phyloP scores from a whole-genome alignment of 768 basidiomycete species.

The Suillus placidus region DNA sequence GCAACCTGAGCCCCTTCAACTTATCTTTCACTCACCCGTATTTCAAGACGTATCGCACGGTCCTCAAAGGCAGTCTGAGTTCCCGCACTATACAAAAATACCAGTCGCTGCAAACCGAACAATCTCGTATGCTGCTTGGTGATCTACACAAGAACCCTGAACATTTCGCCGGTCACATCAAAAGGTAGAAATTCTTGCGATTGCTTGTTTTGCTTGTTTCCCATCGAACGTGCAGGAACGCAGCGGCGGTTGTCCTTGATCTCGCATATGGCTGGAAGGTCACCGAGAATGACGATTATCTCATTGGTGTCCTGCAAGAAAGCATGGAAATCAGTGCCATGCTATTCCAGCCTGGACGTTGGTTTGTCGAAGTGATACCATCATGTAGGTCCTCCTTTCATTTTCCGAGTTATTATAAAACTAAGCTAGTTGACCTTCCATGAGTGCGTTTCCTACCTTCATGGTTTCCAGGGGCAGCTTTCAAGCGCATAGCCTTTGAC shows the following conservation, averaged over 20 bases:
- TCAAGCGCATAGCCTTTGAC: constrained; percentile 18
- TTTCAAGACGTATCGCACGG: constrained; percentile 2
- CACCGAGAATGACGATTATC: not conserved
- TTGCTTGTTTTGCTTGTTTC: not conserved
- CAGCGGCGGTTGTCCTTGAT: not conserved
- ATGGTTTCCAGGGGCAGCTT: constrained; percentile 25
- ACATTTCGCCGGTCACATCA: not conserved
- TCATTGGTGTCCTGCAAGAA: not conserved
- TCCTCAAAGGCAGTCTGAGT: not conserved
- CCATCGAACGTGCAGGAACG: not conserved
- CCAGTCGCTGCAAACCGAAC: not conserved
- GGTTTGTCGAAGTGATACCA: not conserved
- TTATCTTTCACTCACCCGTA: not conserved
- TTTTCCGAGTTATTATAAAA: not conserved
- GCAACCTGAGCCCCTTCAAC: not conserved
- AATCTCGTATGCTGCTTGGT: not conserved
- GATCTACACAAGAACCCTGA: not conserved
- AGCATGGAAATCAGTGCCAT: accelerated
- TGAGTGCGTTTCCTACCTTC: constrained; percentile 17
- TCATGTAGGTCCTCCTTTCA: not conserved
- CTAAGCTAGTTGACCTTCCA: not conserved
- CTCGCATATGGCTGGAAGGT: constrained; percentile 6
- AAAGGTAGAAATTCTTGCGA: not conserved
- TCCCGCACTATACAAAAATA: not conserved
- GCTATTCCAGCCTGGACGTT: not conserved